phyloP scores from a whole-genome alignment of 2,329 filamentous ascomycete species.

The Colletotrichum cereale region DNA sequence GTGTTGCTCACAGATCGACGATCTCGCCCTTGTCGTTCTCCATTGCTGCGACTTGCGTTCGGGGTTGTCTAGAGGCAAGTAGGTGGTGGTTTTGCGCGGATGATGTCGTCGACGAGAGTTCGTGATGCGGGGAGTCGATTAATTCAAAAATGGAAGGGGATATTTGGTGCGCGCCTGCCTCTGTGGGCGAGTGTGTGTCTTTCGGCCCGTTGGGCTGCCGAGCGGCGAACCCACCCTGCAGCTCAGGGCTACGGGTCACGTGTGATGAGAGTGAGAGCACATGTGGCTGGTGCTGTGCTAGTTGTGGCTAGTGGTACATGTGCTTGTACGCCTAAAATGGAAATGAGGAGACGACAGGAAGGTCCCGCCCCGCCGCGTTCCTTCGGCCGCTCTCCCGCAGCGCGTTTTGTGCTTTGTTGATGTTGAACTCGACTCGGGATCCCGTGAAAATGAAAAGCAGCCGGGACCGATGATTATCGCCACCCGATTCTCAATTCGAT shows the following conservation, averaged over 20 bases:
- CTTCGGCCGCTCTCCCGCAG: not conserved
- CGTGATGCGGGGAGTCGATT: conserved; percentile 29
- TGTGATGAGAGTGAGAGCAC: accelerated
- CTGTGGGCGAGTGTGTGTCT: conserved; percentile 14
- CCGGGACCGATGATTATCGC: conserved; percentile 1
- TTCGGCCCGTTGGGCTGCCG: conserved; percentile 5
- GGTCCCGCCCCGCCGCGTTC: conserved; percentile 4
- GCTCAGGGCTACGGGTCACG: conserved; percentile 16
- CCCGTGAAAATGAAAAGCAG: conserved; percentile 10
- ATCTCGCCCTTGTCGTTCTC: conserved; percentile 99
- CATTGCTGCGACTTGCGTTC: conserved; percentile 76
- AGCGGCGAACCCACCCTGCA: not conserved
- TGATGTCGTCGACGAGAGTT: conserved; percentile 38
- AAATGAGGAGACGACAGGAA: too few relatives aligned
- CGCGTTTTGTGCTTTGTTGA: conserved; percentile 23
- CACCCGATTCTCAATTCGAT: not conserved
- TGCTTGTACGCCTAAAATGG: too few relatives aligned
- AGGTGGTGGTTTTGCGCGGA: conserved; percentile 45
- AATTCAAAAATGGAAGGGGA: conserved; percentile 42
- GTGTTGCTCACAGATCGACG: conserved; percentile 89
- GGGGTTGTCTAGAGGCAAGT: conserved; percentile 49
- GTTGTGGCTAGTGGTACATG: not conserved
- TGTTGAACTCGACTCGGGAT: not conserved
- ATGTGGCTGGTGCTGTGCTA: not conserved
- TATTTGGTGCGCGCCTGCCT: conserved; percentile 49